phyloP scores from a whole-genome alignment of 2,329 filamentous ascomycete species.

The Alternaria infectoria region DNA sequence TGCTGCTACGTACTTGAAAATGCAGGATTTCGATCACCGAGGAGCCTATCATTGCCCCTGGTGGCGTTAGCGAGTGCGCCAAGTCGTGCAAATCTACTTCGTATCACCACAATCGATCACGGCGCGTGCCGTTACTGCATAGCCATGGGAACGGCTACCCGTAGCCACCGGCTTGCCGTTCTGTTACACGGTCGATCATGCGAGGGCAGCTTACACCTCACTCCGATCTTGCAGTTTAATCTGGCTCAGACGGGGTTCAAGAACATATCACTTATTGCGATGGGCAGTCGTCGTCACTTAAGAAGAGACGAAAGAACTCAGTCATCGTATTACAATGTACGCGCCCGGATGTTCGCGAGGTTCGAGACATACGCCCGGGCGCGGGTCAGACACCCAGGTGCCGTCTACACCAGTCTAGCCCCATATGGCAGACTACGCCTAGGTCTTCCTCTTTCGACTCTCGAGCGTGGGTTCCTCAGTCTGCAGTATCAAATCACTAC shows the following conservation, averaged over 20 bases:
- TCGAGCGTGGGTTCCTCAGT: not conserved
- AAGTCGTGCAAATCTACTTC: not conserved
- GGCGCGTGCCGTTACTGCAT: not conserved
- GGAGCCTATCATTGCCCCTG: not conserved
- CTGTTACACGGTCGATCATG: not conserved
- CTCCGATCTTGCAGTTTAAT: not conserved
- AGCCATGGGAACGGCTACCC: not conserved
- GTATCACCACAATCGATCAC: not conserved
- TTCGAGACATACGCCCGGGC: not conserved
- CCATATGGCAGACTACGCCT: not conserved
- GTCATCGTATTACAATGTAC: not conserved
- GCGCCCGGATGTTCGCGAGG: not conserved
- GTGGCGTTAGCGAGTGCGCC: not conserved
- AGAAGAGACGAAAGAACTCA: not conserved
- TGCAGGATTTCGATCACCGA: slow-evolving; percentile 1
- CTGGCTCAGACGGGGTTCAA: not conserved
- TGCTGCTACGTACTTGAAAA: not conserved
- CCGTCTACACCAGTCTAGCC: not conserved
- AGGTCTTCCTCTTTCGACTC: not conserved
- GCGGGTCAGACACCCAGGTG: not conserved
- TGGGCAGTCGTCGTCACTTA: too few relatives aligned
- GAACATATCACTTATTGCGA: not conserved
- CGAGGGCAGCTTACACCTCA: not conserved
- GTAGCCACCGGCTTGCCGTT: not conserved
- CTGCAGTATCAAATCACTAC: not conserved